Conservation (phyloP, 2,329 filamentous ascomycete species). For the Talaromyces pinophilus region DNA sequence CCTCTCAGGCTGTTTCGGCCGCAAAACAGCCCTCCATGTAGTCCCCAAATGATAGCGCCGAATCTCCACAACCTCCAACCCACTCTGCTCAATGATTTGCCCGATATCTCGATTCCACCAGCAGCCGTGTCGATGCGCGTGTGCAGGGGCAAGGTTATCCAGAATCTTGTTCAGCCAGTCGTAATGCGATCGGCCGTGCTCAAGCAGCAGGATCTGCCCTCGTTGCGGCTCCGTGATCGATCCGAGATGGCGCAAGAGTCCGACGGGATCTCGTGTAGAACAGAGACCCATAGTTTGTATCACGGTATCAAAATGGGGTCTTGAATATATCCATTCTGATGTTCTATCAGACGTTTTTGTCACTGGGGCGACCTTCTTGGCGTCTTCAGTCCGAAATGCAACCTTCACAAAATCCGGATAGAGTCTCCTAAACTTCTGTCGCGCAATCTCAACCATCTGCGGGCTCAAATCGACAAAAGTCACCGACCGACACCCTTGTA, state of each 20-base stretch:
- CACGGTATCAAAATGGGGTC: slow-evolving; percentile 47
- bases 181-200: slow-evolving; percentile 52
- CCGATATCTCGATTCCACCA: slow-evolving; percentile 57
- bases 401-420: slow-evolving; percentile 37
- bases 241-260: slow-evolving; percentile 44
- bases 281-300: slow-evolving; percentile 55
- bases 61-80: slow-evolving; percentile 50
- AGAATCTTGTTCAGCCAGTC: slow-evolving; percentile 50
- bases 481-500: slow-evolving; percentile 43
- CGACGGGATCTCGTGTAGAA: slow-evolving; percentile 48
- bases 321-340: slow-evolving; percentile 5
- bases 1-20: slow-evolving; percentile 29
- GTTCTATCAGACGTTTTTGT: neutral
- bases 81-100: slow-evolving; percentile 49
- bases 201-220: slow-evolving; percentile 50
- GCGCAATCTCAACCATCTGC: slow-evolving; percentile 51
- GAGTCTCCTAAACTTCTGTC: slow-evolving; percentile 44
- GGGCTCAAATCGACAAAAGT: slow-evolving; percentile 53
- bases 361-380: slow-evolving; percentile 32
- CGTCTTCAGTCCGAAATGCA: slow-evolving; percentile 41
- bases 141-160: slow-evolving; percentile 49
- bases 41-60: slow-evolving; percentile 52
- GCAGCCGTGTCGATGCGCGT: slow-evolving; percentile 54
- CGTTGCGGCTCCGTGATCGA: slow-evolving; percentile 41
- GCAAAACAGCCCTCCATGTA: slow-evolving; percentile 48